Evolutionary conservation across 2,329 filamentous ascomycete genomes (phyloP).

Genomic region (Aspergillus sp.): DNA sequence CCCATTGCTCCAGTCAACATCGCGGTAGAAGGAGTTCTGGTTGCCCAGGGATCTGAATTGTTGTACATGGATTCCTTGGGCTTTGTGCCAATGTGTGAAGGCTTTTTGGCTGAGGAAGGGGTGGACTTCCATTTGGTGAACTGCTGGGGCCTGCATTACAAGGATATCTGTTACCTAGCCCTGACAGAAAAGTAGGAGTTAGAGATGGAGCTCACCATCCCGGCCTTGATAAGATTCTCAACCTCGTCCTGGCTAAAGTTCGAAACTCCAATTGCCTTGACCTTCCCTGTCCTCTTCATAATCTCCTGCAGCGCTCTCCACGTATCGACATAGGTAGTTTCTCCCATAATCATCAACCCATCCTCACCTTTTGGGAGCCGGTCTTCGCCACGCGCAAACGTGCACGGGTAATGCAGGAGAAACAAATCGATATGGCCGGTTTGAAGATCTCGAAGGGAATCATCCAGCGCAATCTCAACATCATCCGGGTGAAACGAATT

Average conservation of each 20-base stretch:
- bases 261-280: slow-evolving; percentile 29
- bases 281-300: slow-evolving; percentile 23
- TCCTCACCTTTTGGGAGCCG: slow-evolving; percentile 51
- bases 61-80: slow-evolving; percentile 56
- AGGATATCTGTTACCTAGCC: slow-evolving; percentile 16
- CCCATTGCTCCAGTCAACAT: slow-evolving; percentile 22
- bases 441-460: slow-evolving; percentile 58
- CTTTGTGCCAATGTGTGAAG: slow-evolving; percentile 51
- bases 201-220: slow-evolving; percentile 7
- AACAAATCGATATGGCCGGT: slow-evolving; percentile 65
- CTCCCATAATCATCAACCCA: slow-evolving; percentile 51
- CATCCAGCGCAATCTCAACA: slow-evolving; percentile 59
- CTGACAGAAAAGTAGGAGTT: not conserved
- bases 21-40: slow-evolving; percentile 58
- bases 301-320: slow-evolving; percentile 32
- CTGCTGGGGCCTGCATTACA: slow-evolving; percentile 47
- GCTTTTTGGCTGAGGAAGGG: slow-evolving; percentile 52
- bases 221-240: slow-evolving; percentile 33
- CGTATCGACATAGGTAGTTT: slow-evolving; percentile 49
- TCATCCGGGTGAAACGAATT: slow-evolving; percentile 56
- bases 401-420: slow-evolving; percentile 56
- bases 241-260: slow-evolving; percentile 28
- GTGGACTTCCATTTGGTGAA: slow-evolving; percentile 66
- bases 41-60: slow-evolving; percentile 62
- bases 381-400: slow-evolving; percentile 15